phyloP scores from a whole-genome alignment of 1,284 basidiomycete genomes.

The Cystobasidiaceae sp. region DNA sequence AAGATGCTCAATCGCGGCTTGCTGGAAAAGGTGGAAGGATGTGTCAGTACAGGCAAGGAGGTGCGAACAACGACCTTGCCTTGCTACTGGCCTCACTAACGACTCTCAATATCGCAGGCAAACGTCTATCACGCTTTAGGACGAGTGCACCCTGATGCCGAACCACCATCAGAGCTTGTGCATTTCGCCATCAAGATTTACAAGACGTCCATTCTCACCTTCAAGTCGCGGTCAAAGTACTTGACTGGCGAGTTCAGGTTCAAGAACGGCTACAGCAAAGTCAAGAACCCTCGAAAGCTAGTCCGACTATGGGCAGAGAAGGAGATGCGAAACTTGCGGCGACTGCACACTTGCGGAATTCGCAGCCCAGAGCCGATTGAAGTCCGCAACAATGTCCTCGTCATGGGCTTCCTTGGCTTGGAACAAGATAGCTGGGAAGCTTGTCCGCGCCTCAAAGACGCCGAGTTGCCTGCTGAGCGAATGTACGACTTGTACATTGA shows the following conservation, averaged over 20 bases:
- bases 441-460: constrained; percentile 85
- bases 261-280: constrained; percentile 78
- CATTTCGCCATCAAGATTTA: constrained; percentile 94
- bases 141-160: constrained; percentile 37
- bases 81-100: background rate
- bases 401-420: constrained; percentile 88
- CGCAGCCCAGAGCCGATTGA: constrained; percentile 83
- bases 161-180: constrained; percentile 16
- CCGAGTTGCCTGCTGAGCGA: constrained; percentile 57
- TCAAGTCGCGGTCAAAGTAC: constrained; percentile 94
- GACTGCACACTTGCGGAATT: constrained; percentile 74
- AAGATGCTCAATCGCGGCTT: constrained; percentile 87
- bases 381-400: constrained; percentile 91
- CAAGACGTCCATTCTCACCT: constrained; percentile 95
- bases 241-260: constrained; percentile 84
- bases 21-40: constrained; percentile 82
- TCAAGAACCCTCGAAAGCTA: constrained; percentile 94
- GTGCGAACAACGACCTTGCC: constrained; percentile 52
- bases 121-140: constrained; percentile 81
- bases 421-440: constrained; percentile 72
- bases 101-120: constrained; percentile 50
- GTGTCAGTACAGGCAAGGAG: constrained; percentile 93
- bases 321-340: constrained; percentile 90
- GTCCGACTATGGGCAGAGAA: constrained; percentile 99
- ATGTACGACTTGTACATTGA: constrained; percentile 68